These are phyloP conservation scores for Kwoniella europaea DNA, from an alignment of 768 basidiomycete species.

Conservation along the genomic window DNA sequence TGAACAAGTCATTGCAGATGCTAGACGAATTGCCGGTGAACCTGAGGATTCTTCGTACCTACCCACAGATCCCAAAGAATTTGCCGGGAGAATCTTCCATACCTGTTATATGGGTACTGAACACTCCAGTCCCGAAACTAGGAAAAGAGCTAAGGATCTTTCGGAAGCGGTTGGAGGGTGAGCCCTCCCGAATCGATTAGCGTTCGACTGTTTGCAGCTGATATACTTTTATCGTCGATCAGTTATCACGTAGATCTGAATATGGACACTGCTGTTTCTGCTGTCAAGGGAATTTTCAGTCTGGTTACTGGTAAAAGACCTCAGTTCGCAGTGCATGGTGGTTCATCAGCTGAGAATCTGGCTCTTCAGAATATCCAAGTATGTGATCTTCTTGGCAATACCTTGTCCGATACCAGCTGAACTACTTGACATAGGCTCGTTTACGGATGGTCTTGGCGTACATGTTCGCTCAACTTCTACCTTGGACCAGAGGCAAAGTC, in stretches of 20 bases:
- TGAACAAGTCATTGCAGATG: constrained; percentile 85
- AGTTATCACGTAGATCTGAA: constrained; percentile 95
- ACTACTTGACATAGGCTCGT: constrained; percentile 67
- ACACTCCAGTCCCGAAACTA: constrained; percentile 87
- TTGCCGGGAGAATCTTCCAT: constrained; percentile 85
- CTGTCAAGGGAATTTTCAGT: constrained; percentile 79
- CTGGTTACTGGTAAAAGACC: constrained; percentile 77
- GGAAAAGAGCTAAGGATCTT: constrained; percentile 81
- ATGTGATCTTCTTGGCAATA: constrained; percentile 15
- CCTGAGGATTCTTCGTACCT: constrained; percentile 78
- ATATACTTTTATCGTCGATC: constrained; percentile 4
- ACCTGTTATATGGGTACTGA: constrained; percentile 99
- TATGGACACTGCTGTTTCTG: constrained; percentile 89
- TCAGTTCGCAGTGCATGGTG: constrained; percentile 84
- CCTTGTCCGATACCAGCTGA: background rate
- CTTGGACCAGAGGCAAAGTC: constrained; percentile 80
- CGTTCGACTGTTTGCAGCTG: background rate
- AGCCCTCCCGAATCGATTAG: too few species aligned
- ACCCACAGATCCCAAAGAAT: constrained; percentile 85
- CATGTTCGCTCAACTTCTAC: constrained; percentile 90
- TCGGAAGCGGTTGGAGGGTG: constrained; percentile 88
- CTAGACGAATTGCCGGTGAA: constrained; percentile 84
- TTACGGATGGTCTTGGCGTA: constrained; percentile 94
- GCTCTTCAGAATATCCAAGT: constrained; percentile 98
- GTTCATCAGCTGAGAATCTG: constrained; percentile 83